These are phyloP conservation scores for Cordyceps fumosorosea DNA, from an alignment of 2,329 filamentous ascomycete genomes.

Conservation along the genomic window DNA sequence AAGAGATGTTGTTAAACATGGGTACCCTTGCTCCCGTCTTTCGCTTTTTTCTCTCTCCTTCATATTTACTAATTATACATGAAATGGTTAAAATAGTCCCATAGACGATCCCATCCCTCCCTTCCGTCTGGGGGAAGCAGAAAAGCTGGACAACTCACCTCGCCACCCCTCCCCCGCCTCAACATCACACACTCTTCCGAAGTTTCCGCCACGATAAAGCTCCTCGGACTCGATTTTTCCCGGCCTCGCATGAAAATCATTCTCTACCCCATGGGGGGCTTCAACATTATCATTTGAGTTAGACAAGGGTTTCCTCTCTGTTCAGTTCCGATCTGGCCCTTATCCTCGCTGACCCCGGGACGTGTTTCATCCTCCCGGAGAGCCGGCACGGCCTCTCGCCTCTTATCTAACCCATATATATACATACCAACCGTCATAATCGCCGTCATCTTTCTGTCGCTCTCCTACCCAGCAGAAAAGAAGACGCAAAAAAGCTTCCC, in stretches of 20 bases:
- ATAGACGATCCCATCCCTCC: not conserved
- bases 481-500: not conserved
- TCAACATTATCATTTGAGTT: not conserved
- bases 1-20: not conserved
- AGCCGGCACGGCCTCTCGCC: too few species aligned
- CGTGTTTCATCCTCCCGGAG: too few species aligned
- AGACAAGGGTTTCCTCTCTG: not conserved
- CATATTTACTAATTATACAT: not conserved
- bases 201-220: not conserved
- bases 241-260: not conserved
- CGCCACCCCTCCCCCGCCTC: not conserved
- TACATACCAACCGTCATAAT: not conserved
- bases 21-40: not conserved
- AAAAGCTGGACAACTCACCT: not conserved
- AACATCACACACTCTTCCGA: not conserved
- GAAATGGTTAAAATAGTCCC: not conserved
- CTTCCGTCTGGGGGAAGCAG: not conserved
- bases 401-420: too few species aligned
- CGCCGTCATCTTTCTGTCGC: not conserved
- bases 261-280: not conserved
- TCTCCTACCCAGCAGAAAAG: not conserved
- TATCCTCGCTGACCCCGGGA: too few species aligned
- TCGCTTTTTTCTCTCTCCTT: not conserved
- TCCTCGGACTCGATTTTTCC: not conserved
- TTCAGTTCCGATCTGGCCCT: too few species aligned